These are phyloP conservation scores for Canna indica DNA, from an alignment of 176 grass and related monocot species.

Conservation along the genomic window DNA sequence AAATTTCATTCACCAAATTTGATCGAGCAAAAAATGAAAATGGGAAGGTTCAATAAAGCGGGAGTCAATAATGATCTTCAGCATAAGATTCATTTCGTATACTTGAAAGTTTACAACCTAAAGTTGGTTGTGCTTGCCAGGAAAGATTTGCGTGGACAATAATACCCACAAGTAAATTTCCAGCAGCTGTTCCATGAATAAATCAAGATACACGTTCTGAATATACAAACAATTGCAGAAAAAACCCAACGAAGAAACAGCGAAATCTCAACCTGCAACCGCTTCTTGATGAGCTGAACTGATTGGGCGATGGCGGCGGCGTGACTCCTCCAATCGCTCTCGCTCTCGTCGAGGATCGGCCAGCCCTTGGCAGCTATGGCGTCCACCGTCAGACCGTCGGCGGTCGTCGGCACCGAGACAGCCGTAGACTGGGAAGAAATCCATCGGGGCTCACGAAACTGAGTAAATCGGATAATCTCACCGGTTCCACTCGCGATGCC, in stretches of 20 bases:
- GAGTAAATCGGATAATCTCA: background rate
- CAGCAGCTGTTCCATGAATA: too few species aligned
- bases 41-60: too few species aligned
- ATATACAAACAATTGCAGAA: too few species aligned
- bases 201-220: too few species aligned
- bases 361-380: constrained; percentile 66
- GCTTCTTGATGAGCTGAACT: constrained; percentile 81
- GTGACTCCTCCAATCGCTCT: constrained; percentile 93
- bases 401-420: constrained; percentile 40
- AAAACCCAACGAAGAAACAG: background rate
- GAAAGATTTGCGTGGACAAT: too few species aligned
- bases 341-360: constrained; percentile 64
- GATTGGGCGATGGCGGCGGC: constrained; percentile 76
- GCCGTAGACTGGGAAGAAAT: constrained; percentile 39
- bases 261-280: constrained; percentile 47
- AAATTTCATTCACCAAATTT: too few species aligned
- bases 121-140: too few species aligned
- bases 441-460: constrained; percentile 2
- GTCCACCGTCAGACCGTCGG: constrained; percentile 62
- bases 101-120: too few species aligned
- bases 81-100: too few species aligned
- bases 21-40: too few species aligned
- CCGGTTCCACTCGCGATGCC: background rate
- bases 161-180: too few species aligned
- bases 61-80: too few species aligned